Evolutionary conservation across 2,329 filamentous ascomycete genomes (phyloP).

Genomic region (Emmonsia crescens): DNA sequence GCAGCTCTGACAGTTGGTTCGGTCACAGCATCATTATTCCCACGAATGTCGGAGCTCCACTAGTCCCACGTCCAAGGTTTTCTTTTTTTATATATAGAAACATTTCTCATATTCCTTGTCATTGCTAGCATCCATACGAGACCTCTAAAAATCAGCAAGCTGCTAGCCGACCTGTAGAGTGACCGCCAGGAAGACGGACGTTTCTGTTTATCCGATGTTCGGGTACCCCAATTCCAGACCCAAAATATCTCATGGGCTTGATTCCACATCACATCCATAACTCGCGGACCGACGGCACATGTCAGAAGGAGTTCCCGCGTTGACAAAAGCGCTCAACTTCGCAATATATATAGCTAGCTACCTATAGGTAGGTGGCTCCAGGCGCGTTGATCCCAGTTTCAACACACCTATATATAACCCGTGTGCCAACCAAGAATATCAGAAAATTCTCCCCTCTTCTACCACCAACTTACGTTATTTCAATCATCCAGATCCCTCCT

Average conservation of each 20-base stretch:
- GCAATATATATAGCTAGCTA: not conserved
- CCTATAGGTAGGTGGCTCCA: no score
- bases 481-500: not conserved
- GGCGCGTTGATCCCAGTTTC: not conserved
- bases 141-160: not conserved
- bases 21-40: not conserved
- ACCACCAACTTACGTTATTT: constrained; percentile 6
- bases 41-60: no score
- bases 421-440: not conserved
- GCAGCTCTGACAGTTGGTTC: not conserved
- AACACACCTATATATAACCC: not conserved
- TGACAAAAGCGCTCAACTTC: not conserved
- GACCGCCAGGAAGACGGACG: not conserved
- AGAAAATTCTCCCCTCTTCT: no score
- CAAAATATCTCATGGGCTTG: not conserved
- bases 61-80: no score
- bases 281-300: not conserved
- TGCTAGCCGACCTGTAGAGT: not conserved
- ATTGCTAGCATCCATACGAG: no score
- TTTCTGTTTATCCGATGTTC: not conserved
- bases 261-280: not conserved
- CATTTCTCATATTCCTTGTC: no score
- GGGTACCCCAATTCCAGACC: not conserved
- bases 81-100: no score
- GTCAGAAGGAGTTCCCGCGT: not conserved